Base-by-base conservation (phyloP, 2,329 filamentous ascomycete genomes). In the Trichoderma atroviride region DNA sequence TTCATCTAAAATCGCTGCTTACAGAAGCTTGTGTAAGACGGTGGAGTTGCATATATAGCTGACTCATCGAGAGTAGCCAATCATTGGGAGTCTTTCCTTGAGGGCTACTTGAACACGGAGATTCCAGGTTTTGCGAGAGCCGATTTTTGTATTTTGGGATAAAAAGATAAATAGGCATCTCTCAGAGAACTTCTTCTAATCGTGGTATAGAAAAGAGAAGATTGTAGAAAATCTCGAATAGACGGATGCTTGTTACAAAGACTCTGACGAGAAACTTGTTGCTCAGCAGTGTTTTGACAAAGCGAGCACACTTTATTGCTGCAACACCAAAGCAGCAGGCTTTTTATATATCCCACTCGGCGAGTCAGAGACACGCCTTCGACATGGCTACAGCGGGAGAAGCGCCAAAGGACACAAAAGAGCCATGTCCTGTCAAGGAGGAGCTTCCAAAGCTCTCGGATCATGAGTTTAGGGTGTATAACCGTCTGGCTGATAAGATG, bases 401-500 rank as follows among this genome's bases (percentile, higher is more conserved):
- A 7, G n/a, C 60, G 29, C 11, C 60, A 35, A 37, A 63, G 3
- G 63, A 13, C 40, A 67, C 27, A 14, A 50, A 59, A 10, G 37
- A 66, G 1, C n/a, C 52, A 9, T 13, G 27, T 16, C 11, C 53
- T 2, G 37, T 22, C 4, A 57, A 50, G 10, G 73, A 77, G 16
- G 72, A 74, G 16, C 79, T 91, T 1, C 88, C 91, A 0, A 88
- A 90, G 29, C 83, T 95, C 35, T 88, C 88, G 0, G 79, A 87
- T 1, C 82, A 84, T 68, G 91, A 95, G 69, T 94, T 92, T 75
- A 84, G 83, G 61, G 80, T 84, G 50, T 94, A 91, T 79, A 94
- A 94, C 80, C 84, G 84, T n/a, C 81, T 93, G 75, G 89, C 91
- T 0, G 91, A 91, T 69, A 85, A 87, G 72, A 94, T 94, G 92